phyloP scores from a whole-genome alignment of 2,329 filamentous ascomycete genomes.

The Fusarium nurragi region DNA sequence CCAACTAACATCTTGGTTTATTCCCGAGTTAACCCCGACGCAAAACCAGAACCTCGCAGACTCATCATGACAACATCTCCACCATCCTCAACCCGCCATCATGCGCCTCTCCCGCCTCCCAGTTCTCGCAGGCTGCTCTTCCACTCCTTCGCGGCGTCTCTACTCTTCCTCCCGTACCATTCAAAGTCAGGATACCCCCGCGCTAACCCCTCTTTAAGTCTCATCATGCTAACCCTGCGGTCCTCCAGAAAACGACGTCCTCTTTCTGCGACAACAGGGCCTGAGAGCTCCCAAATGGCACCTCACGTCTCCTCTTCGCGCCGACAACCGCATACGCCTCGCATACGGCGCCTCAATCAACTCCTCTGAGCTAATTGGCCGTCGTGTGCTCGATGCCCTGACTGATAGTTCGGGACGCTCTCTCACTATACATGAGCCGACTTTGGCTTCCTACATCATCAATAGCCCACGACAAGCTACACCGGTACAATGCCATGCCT shows the following conservation, averaged over 20 bases:
- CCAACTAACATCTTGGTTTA: not conserved
- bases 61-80: slow-evolving; percentile 28
- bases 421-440: slow-evolving; percentile 70
- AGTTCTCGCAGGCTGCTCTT: not conserved
- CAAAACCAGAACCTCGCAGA: slow-evolving; percentile 33
- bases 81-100: not conserved
- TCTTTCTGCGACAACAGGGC: slow-evolving; percentile 54
- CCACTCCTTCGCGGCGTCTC: slow-evolving; percentile 3
- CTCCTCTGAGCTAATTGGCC: slow-evolving; percentile 71
- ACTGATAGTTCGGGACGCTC: slow-evolving; percentile 59
- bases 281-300: slow-evolving; percentile 51
- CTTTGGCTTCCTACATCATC: slow-evolving; percentile 77
- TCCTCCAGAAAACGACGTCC: slow-evolving; percentile 51
- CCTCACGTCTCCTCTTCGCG: slow-evolving; percentile 50
- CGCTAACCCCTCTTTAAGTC: not conserved
- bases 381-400: slow-evolving; percentile 66
- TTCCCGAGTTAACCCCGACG: slow-evolving; percentile 41
- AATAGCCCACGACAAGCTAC: slow-evolving; percentile 76
- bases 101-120: slow-evolving; percentile 29
- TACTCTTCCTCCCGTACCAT: slow-evolving; percentile 45
- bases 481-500: slow-evolving; percentile 54
- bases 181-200: slow-evolving; percentile 35
- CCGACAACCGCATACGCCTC: slow-evolving; percentile 48
- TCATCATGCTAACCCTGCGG: slow-evolving; percentile 23
- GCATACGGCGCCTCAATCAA: slow-evolving; percentile 58